These are phyloP conservation scores for Monosporascus sp. DNA, from an alignment of 2,329 filamentous ascomycete species.

Conservation along the genomic window DNA sequence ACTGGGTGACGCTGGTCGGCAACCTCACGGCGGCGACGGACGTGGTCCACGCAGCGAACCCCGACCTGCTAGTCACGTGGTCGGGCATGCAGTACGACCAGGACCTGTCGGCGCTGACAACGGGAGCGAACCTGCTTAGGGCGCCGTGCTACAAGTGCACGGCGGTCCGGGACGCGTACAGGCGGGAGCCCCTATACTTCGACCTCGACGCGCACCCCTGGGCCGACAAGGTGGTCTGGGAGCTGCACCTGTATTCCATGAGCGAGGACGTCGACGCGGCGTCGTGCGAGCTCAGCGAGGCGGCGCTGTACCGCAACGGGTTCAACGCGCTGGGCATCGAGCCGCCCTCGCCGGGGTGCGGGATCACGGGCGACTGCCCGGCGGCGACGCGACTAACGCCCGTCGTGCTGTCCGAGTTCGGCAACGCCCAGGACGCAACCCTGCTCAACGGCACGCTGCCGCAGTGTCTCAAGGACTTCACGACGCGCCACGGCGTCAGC, in stretches of 20 bases:
- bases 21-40: constrained; percentile 38
- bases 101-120: constrained; percentile 37
- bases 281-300: constrained; percentile 41
- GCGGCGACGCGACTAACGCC: constrained; percentile 36
- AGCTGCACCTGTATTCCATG: constrained; percentile 38
- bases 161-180: constrained; percentile 35
- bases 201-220: constrained; percentile 39
- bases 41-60: constrained; percentile 38
- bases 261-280: constrained; percentile 39
- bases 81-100: constrained; percentile 45
- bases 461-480: constrained; percentile 40
- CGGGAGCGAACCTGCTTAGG: constrained; percentile 34
- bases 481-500: constrained; percentile 37
- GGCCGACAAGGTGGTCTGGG: constrained; percentile 42
- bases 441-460: constrained; percentile 40
- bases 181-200: constrained; percentile 39
- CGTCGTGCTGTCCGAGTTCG: constrained; percentile 43
- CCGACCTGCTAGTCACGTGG: constrained; percentile 41
- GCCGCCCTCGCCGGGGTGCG: constrained; percentile 36
- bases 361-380: constrained; percentile 31
- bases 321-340: constrained; percentile 42
- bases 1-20: constrained; percentile 40
- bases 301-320: constrained; percentile 42
- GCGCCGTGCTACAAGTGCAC: constrained; percentile 36
- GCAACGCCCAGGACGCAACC: constrained; percentile 35